These are phyloP conservation scores for Cryptococcus neoformans DNA, from an alignment of 1,284 basidiomycete species.

Conservation along the genomic window DNA sequence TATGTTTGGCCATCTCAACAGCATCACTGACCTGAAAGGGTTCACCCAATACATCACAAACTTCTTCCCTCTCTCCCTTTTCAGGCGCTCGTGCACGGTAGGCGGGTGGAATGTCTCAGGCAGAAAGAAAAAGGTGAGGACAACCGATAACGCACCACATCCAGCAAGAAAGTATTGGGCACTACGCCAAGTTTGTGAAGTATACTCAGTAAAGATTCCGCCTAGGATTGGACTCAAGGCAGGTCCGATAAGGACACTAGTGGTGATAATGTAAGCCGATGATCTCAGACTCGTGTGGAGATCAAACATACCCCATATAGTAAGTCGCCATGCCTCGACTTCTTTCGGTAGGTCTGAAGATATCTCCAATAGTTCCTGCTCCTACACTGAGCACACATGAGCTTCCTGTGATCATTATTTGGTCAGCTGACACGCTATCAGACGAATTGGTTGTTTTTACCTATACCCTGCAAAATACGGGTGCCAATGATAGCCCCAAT, in stretches of 20 bases:
- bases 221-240: conserved; percentile 46
- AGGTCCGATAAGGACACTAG: conserved; percentile 34
- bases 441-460: conserved; percentile 45
- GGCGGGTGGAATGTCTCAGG: conserved; percentile 67
- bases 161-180: conserved; percentile 58
- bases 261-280: neutral
- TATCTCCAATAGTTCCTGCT: conserved; percentile 62
- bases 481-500: conserved; percentile 59
- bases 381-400: conserved; percentile 58
- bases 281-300: neutral
- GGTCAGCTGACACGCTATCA: neutral
- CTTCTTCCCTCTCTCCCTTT: conserved; percentile 35
- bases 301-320: conserved; percentile 54
- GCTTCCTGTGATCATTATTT: conserved; percentile 17
- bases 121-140: conserved; percentile 56
- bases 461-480: conserved; percentile 64
- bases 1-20: conserved; percentile 62
- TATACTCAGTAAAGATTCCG: conserved; percentile 49
- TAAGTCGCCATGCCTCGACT: conserved; percentile 64
- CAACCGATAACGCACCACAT: conserved; percentile 52
- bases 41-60: conserved; percentile 58
- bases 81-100: conserved; percentile 39
- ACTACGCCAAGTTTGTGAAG: conserved; percentile 57
- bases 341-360: conserved; percentile 59
- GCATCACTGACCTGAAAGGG: conserved; percentile 56